These are phyloP conservation scores for Yarrowia divulgata DNA, from an alignment of 805 yeast genomes.

Conservation along the genomic window DNA sequence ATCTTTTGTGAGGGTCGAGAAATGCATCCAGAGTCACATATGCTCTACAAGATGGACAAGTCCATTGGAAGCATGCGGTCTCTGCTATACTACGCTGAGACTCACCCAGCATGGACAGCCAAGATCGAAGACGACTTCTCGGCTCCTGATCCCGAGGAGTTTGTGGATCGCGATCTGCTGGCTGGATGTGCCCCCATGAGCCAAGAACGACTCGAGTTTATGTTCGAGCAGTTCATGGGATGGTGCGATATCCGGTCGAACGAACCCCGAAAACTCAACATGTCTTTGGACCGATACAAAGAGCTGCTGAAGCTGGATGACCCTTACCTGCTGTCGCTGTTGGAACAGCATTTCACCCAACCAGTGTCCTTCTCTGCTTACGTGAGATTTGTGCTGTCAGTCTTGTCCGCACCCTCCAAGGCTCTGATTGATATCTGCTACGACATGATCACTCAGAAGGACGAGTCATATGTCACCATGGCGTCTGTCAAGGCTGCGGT, in stretches of 20 bases:
- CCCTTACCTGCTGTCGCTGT: constrained; percentile 11
- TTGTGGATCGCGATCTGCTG: constrained; percentile 15
- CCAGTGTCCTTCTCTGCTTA: constrained; percentile 14
- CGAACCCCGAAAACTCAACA: background rate
- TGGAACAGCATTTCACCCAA: constrained; percentile 14
- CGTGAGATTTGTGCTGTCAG: constrained; percentile 8
- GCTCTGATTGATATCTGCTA: constrained; percentile 27
- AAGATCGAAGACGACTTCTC: constrained; percentile 14
- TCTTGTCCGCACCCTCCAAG: constrained; percentile 11
- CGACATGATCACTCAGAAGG: constrained; percentile 33
- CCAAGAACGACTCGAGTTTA: constrained; percentile 20
- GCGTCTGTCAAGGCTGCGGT: constrained; percentile 30
- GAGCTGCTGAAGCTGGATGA: constrained; percentile 32
- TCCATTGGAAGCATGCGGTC: constrained; percentile 30
- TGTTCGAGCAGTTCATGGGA: constrained; percentile 33
- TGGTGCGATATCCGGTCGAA: constrained; percentile 31
- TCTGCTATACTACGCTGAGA: constrained; percentile 21
- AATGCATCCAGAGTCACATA: constrained; percentile 43
- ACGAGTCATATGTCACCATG: constrained; percentile 35
- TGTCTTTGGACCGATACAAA: constrained; percentile 19
- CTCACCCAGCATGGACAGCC: constrained; percentile 28
- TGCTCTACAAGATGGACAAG: constrained; percentile 44
- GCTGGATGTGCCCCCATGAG: constrained; percentile 13
- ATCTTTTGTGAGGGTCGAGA: constrained; percentile 50
- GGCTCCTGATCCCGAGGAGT: constrained; percentile 21